Base-by-base conservation (phyloP, 352 stramenopile species). In the Pythium grandisporangium region DNA sequence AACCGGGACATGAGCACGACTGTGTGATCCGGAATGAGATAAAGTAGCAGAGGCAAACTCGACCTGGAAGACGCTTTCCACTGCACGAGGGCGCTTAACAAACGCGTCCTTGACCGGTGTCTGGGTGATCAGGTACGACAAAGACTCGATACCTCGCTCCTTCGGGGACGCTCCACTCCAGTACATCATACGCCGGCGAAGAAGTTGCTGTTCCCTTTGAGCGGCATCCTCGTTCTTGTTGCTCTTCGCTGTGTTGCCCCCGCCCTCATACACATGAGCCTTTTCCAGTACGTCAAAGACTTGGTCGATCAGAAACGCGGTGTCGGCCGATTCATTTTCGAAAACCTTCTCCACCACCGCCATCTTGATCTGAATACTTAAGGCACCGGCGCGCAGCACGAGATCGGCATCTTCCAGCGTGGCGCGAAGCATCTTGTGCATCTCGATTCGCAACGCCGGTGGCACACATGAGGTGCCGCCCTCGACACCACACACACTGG, bases 281-380 rank as follows among this genome's bases (percentile, higher is more conserved):
- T 61, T 61, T 30, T 81, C 72, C 11, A 93, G 61, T 6, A 89
- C 68, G 13, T 83, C 70, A 44, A 90, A 88, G 14, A 93, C 70
- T 11, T 58, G 74, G 27, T 81, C 60, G 33, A 90, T 62, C 17
- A 93, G 45, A 26, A 84, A 80, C 26, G 84, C 58, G 2, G 66
- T 69, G 37, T 86, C 65, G 2, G 51, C 60, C 14, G 61, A 78
- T 30, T 75, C 65, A 10, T 79, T 48, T 23, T 89, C 78, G 8
- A 92, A 57, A 4, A 72, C 78, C 59, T 93, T 90, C 48, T 93
- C 75, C 4, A 89, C 74, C 19, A 93, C 70, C 5, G 64, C 61
- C 6, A 93, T 73, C 51, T 93, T 93, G 25, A 93, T 70, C 35
- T 86, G 72, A 45, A 89, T 88, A 43, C 77, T 89, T 26, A 93